Base-by-base conservation (phyloP, 331 rosid genomes). In the Quercus tomentella region DNA sequence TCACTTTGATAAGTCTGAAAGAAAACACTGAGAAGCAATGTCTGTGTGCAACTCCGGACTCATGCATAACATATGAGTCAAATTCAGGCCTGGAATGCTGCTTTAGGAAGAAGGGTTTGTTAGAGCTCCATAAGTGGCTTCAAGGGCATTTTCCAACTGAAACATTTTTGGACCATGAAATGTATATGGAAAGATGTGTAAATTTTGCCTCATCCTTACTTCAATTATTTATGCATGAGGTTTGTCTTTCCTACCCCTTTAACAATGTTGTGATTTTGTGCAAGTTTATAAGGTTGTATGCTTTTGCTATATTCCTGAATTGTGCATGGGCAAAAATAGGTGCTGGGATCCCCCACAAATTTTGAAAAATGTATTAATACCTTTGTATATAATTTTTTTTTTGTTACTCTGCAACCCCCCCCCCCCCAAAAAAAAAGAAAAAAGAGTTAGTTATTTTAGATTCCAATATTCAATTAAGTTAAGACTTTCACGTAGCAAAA, bases 161-260 rank as follows among this genome's bases (percentile, higher is more conserved):
- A 66, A 60, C 70, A 45, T 76, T 89, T 45, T 52, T 80, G 74
- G 82, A 81, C 82, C 83, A 82, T 69, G 89, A 88, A 75, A 83
- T 57, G 10, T 89, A 86, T 86, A 37, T 79, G 72, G 80, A 83
- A 72, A 89, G 81, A 70, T 90, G 96, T 77, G 70, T 82, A 52
- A 83, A 89, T 60, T 95, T 95, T 83, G 86, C 89, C 80, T 89
- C 89, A 76, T 89, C 94, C 57, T 91, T 95, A 77, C 84, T 95
- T 73, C 92, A 82, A 87, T 92, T 93, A 70, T 95, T 82, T 85
- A 83, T 93, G 54, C 83, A 80, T 5, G 99, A 95, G 97, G 99
- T 93, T 69, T 82, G 89, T 84, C 71, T 76, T n/a, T 66, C 26
- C 69, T 30, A 18, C 30, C 49, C 17, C 71, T 65, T 83, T 77